Percentiles rank a stretch among this genome's conserved stretches.
Conservation (phyloP, 2,329 filamentous ascomycete species). For the Alternaria alternata region DNA sequence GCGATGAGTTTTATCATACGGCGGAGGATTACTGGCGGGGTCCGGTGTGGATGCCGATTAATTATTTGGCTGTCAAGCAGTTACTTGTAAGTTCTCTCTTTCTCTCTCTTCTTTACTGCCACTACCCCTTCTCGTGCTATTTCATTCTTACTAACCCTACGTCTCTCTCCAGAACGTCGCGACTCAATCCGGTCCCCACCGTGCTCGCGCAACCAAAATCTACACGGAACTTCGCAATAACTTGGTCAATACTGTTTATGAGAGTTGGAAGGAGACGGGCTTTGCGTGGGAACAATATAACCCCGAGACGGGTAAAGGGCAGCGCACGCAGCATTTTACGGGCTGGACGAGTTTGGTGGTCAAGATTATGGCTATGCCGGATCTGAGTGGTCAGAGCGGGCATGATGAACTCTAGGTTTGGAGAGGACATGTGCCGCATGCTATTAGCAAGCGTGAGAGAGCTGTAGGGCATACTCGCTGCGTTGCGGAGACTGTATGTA, state of each 20-base stretch:
- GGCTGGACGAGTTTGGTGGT: constrained; percentile 99
- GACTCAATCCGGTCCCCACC: constrained; percentile 70
- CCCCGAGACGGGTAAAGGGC: constrained; percentile 89
- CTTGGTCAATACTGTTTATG: constrained; percentile 86
- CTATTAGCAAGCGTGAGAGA: too few relatives aligned
- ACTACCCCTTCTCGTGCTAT: too few relatives aligned
- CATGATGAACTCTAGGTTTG: too few relatives aligned
- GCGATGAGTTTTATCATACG: constrained; percentile 83
- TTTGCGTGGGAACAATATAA: constrained; percentile 99
- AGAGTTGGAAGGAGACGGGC: constrained; percentile 86
- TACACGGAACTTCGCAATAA: constrained; percentile 83
- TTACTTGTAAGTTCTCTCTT: constrained; percentile 68
- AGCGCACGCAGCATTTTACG: constrained; percentile 96
- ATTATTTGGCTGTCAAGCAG: constrained; percentile 84
- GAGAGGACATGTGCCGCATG: too few relatives aligned
- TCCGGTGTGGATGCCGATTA: constrained; percentile 96
- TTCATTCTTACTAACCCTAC: not conserved
- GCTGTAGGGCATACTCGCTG: too few relatives aligned
- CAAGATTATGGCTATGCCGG: constrained; percentile 95
- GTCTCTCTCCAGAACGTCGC: constrained; percentile 71
- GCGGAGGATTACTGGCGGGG: constrained; percentile 97
- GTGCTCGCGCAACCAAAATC: constrained; percentile 71
- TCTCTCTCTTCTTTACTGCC: too few relatives aligned
- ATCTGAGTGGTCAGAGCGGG: constrained; percentile 47
- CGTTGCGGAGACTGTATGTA: too few relatives aligned